Evolutionary conservation across 495 filamentous ascomycete genomes (phyloP), one percentile per base, ranked within the genome.

Genomic region (Xylaria curta): DNA sequence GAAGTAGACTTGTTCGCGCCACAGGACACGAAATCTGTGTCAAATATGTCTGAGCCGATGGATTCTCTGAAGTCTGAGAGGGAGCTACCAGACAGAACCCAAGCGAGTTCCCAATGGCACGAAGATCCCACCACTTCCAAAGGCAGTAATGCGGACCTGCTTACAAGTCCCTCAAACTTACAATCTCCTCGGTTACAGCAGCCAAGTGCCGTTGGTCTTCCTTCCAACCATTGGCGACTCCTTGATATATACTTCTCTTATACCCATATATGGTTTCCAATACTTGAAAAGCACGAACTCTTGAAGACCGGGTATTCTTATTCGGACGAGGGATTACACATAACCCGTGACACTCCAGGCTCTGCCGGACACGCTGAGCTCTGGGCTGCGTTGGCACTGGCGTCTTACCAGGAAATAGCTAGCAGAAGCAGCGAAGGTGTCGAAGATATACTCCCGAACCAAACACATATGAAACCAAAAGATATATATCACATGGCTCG

Each of bases 251-350:
- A 92, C 75, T 93, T 93, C 75, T 88, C 91, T 4, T 87, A 89
- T 66, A 93, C 91, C 3, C 89, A 93, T 76, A 85, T 85, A 13
- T 94, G 91, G 91, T 85, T 93, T 21, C 92, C 92, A 4, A 88
- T 93, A 49, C 81, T 90, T 42, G 89, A 92, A 33, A 93, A 92
- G 75, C 89, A 92, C 75, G 89, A 89, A 68, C 81, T 93, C 60
- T 82, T 78, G 62, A 86, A 85, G 42, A 79, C 80, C 51, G 84
- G 70, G 62, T 85, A 75, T 62, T 85, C 73, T 73, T 87, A 81
- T 65, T 83, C 71, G 53, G 81, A 73, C 71, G 82, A 69, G 4
- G 76, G 74, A 67, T 28, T 81, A 74, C 63, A 62, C 64, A 21
- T 78, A 33, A 28, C 66, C 40, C 61, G 71, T 17, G 63, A 51